Percentiles rank a stretch among this genome's conserved stretches.
Conservation (phyloP, 345 rosid genomes). For the Aethionema arabicum region DNA sequence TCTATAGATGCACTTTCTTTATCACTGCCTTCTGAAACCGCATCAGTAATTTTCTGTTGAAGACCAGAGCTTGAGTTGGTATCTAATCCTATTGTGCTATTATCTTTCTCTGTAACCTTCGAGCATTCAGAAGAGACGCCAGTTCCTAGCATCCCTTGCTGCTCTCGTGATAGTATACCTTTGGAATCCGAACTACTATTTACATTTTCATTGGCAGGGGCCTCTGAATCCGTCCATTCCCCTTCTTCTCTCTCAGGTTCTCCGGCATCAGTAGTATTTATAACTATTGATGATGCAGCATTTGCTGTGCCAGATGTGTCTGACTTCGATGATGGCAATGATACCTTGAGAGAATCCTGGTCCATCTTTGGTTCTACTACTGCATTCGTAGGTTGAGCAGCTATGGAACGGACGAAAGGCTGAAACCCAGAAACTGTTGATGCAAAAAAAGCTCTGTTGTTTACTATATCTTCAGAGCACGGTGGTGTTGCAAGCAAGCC, state of each 20-base stretch:
- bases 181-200: slow-evolving; percentile 23
- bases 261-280: slow-evolving; percentile 38
- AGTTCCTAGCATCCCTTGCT: slow-evolving; percentile 30
- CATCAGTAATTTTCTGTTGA: slow-evolving; percentile 41
- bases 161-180: slow-evolving; percentile 41
- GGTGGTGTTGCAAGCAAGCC: slow-evolving; percentile 51
- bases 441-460: slow-evolving; percentile 65
- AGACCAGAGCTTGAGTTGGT: slow-evolving; percentile 28
- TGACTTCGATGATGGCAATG: slow-evolving; percentile 31
- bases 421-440: slow-evolving; percentile 85
- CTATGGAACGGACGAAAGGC: slow-evolving; percentile 69
- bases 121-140: slow-evolving; percentile 39
- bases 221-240: slow-evolving; percentile 86
- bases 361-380: slow-evolving; percentile 44
- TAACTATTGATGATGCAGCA: slow-evolving; percentile 34
- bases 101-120: slow-evolving; percentile 38
- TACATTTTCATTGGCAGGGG: slow-evolving; percentile 28
- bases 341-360: slow-evolving; percentile 38
- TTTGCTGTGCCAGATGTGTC: slow-evolving; percentile 41
- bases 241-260: slow-evolving; percentile 92
- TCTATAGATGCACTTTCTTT: slow-evolving; percentile 41
- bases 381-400: slow-evolving; percentile 38
- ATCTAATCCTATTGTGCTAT: slow-evolving; percentile 40
- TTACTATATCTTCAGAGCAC: slow-evolving; percentile 46
- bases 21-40: slow-evolving; percentile 47